Evolutionary conservation across 2,329 filamentous ascomycete genomes (phyloP).

Genomic region (Gnomoniopsis sp.): DNA sequence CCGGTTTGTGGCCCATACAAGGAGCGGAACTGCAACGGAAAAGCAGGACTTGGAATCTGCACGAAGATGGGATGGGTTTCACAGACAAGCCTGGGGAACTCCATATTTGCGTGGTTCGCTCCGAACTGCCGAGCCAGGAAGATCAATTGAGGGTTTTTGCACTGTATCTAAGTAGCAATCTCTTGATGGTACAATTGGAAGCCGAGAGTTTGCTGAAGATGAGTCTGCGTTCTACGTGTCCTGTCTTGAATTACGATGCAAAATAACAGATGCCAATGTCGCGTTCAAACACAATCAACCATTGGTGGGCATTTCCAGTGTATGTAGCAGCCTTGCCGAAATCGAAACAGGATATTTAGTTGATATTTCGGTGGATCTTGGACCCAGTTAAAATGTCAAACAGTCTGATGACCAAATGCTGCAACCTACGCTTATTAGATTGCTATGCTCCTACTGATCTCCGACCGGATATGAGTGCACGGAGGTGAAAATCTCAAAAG

Average conservation of each 20-base stretch:
- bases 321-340: too few species aligned
- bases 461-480: neutral
- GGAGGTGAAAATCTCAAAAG: neutral
- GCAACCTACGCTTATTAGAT: neutral
- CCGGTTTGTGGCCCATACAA: neutral
- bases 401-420: neutral
- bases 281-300: neutral
- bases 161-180: neutral
- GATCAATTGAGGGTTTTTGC: neutral
- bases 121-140: neutral
- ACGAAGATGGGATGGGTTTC: conserved; percentile 1
- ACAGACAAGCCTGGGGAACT: neutral
- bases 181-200: neutral
- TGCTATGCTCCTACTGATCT: neutral
- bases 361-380: neutral
- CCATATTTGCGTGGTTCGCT: neutral
- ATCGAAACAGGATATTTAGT: too few species aligned
- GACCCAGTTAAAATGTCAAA: neutral
- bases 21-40: neutral
- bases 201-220: neutral
- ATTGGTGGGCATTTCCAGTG: neutral
- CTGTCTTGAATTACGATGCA: neutral
- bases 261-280: neutral
- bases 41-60: neutral
- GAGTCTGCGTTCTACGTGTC: neutral